Evolutionary conservation across 768 basidiomycete species (phyloP).

Genomic region (Boletus barrowsii): DNA sequence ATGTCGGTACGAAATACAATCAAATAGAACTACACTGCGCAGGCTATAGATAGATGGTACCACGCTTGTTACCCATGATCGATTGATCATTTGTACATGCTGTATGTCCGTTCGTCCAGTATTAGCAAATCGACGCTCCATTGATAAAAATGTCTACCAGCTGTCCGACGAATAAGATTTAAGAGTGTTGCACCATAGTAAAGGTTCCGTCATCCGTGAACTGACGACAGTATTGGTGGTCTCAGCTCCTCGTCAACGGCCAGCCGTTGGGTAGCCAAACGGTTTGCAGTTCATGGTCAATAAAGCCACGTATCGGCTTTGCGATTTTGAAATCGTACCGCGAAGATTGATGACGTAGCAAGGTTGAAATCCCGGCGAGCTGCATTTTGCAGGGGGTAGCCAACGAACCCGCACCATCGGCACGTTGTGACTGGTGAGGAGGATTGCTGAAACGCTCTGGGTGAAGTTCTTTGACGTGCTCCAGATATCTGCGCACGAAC

Average conservation of each 20-base stretch:
- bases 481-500: slow-evolving; percentile 60
- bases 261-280: slow-evolving; percentile 40
- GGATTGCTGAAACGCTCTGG: slow-evolving; percentile 45
- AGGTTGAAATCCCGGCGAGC: slow-evolving; percentile 50
- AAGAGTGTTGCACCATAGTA: too few species aligned
- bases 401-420: slow-evolving; percentile 44
- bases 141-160: too few species aligned
- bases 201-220: too few species aligned
- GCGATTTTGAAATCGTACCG: slow-evolving; percentile 48
- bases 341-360: slow-evolving; percentile 56
- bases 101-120: too few species aligned
- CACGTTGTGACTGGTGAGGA: neutral
- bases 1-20: slow-evolving; percentile 9
- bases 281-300: slow-evolving; percentile 43
- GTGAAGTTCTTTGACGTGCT: slow-evolving; percentile 54
- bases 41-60: neutral
- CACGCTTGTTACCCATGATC: too few species aligned
- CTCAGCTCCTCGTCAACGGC: slow-evolving; percentile 42
- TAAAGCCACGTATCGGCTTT: slow-evolving; percentile 44
- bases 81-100: too few species aligned
- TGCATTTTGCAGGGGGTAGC: slow-evolving; percentile 50
- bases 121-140: too few species aligned
- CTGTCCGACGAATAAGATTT: too few species aligned
- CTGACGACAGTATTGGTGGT: slow-evolving; percentile 30
- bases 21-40: neutral